phyloP scores from a whole-genome alignment of 768 basidiomycete species.

The Leccinum broughii region DNA sequence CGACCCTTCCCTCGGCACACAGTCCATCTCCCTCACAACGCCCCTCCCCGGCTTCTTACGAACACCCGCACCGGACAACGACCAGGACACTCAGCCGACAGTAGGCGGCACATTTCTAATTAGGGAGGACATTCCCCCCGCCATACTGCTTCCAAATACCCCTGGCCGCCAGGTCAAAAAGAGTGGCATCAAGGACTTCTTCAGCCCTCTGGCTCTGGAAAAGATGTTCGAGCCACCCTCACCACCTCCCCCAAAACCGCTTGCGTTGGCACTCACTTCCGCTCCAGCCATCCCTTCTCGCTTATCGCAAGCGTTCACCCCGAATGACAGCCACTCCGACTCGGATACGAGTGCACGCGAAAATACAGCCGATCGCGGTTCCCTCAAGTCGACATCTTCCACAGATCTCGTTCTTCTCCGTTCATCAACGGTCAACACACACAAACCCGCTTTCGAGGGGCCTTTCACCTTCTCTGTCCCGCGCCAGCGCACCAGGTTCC shows the following conservation, averaged over 20 bases:
- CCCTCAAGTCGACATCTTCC: constrained; percentile 10
- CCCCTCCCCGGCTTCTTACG: constrained; percentile 52
- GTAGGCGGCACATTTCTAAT: constrained; percentile 73
- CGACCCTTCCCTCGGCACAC: constrained; percentile 42
- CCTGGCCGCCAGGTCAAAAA: constrained; percentile 59
- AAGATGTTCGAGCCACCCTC: constrained; percentile 94
- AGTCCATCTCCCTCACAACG: constrained; percentile 59
- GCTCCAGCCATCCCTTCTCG: constrained; percentile 38
- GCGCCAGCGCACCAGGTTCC: constrained; percentile 37
- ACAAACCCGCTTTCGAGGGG: constrained; percentile 50
- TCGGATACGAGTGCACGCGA: constrained; percentile 17
- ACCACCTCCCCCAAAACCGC: constrained; percentile 48
- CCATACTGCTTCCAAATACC: constrained; percentile 62
- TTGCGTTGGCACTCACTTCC: constrained; percentile 24
- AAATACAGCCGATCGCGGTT: constrained; percentile 12
- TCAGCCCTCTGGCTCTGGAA: constrained; percentile 85
- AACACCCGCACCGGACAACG: constrained; percentile 40
- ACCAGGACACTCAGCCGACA: constrained; percentile 30
- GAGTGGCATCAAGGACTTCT: constrained; percentile 73
- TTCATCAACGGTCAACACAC: constrained; percentile 37
- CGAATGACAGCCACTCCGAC: constrained; percentile 31
- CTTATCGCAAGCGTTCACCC: constrained; percentile 38
- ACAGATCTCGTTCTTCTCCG: constrained; percentile 8
- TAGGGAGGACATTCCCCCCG: constrained; percentile 60
- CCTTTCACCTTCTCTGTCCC: constrained; percentile 80